A percentile compares a stretch with the other conserved stretches of the same genome.
phyloP scores from a whole-genome alignment of 164 flowering plant genomes.

The Nymphaea thermarum region DNA sequence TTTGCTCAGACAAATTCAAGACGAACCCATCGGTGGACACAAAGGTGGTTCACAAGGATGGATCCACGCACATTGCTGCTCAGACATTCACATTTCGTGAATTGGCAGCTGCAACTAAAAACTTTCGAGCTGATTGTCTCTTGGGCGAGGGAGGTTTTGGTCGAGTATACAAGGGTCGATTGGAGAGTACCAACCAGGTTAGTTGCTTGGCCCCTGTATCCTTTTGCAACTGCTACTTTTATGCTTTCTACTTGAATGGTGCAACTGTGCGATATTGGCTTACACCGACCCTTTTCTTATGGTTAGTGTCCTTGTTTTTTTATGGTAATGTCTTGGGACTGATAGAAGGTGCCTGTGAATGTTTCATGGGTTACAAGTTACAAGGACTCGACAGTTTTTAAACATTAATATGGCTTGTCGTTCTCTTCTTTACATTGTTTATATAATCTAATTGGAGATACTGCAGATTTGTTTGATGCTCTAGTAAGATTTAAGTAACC shows the following conservation, averaged over 20 bases:
- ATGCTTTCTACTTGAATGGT: too few relatives aligned
- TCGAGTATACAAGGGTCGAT: constrained; percentile 60
- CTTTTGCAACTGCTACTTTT: too few relatives aligned
- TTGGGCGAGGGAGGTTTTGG: constrained; percentile 95
- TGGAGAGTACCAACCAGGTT: constrained; percentile 54
- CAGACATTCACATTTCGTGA: constrained; percentile 53
- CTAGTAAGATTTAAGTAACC: neutral
- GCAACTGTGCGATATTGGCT: too few relatives aligned
- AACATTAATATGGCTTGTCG: too few relatives aligned
- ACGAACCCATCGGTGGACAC: constrained; percentile 1
- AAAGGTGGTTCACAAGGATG: constrained; percentile 25
- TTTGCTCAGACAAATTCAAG: neutral
- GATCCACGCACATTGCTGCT: constrained; percentile 27
- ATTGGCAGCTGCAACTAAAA: constrained; percentile 54
- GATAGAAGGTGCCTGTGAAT: too few relatives aligned
- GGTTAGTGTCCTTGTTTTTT: too few relatives aligned
- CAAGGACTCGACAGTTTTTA: too few relatives aligned
- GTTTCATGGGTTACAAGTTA: too few relatives aligned
- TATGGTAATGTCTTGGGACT: too few relatives aligned
- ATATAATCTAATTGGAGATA: neutral
- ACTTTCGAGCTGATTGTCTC: constrained; percentile 55
- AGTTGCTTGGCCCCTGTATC: neutral
- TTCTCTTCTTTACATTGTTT: too few relatives aligned
- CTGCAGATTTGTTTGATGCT: neutral
- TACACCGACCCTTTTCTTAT: too few relatives aligned